Percentiles rank a stretch among this genome's conserved stretches.
phyloP scores from a whole-genome alignment of 1,284 basidiomycete species.

The Ustilago trichophora region DNA sequence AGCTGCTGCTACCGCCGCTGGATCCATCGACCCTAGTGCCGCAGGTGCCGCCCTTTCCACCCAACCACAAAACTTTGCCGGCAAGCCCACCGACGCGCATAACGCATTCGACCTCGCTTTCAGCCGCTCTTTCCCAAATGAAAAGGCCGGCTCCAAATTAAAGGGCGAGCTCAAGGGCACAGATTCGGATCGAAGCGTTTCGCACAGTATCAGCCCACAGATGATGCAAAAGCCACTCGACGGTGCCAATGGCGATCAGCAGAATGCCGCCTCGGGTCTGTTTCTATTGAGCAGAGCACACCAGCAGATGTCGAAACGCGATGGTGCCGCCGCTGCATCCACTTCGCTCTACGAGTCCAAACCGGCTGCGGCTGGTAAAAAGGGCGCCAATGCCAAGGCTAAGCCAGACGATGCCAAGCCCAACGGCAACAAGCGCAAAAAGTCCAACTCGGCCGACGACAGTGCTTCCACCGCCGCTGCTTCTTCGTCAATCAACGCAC shows the following conservation, averaged over 20 bases:
- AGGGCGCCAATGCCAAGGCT: slow-evolving; percentile 14
- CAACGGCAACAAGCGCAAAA: slow-evolving; percentile 56
- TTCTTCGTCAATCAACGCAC: slow-evolving; percentile 9
- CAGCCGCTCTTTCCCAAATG: slow-evolving; percentile 32
- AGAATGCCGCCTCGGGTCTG: slow-evolving; percentile 72
- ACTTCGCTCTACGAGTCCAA: slow-evolving; percentile 42
- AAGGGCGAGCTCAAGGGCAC: slow-evolving; percentile 24
- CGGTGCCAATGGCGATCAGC: slow-evolving; percentile 34
- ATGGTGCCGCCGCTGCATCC: slow-evolving; percentile 70
- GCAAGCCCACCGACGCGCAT: slow-evolving; percentile 28
- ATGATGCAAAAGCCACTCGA: slow-evolving; percentile 39
- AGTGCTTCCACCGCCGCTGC: not conserved
- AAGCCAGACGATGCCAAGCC: slow-evolving; percentile 27
- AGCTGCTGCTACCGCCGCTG: slow-evolving; percentile 3
- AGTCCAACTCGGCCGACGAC: slow-evolving; percentile 34
- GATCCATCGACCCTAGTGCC: slow-evolving; percentile 25
- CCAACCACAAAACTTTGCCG: slow-evolving; percentile 45
- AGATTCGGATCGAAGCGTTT: slow-evolving; percentile 17
- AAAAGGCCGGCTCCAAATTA: slow-evolving; percentile 30
- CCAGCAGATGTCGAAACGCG: slow-evolving; percentile 91
- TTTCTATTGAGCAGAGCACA: slow-evolving; percentile 92
- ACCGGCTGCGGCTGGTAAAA: slow-evolving; percentile 14
- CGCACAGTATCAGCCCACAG: slow-evolving; percentile 43
- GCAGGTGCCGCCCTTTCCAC: slow-evolving; percentile 21
- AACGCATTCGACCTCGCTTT: slow-evolving; percentile 56